Percentiles rank a stretch among this genome's conserved stretches.
phyloP scores from a whole-genome alignment of 2,329 filamentous ascomycete species.

The Calonectria multiphialidica region DNA sequence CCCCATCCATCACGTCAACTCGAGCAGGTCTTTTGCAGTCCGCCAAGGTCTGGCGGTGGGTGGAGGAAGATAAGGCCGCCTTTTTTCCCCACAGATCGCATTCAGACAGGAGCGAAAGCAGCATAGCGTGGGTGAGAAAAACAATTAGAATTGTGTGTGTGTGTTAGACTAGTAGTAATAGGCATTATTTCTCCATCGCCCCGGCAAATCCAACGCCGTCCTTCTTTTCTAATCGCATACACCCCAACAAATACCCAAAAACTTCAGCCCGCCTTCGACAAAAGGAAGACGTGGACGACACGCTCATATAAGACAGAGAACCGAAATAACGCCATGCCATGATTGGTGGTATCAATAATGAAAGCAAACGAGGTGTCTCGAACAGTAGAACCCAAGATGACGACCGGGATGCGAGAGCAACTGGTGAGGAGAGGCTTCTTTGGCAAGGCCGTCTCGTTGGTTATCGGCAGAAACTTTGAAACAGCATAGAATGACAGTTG shows the following conservation, averaged over 20 bases:
- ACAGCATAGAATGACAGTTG: conserved; percentile 25
- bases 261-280: conserved; percentile 1
- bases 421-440: conserved; percentile 38
- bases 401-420: background rate
- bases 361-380: conserved; percentile 16
- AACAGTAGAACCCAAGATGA: conserved; percentile 13
- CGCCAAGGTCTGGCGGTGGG: conserved; percentile 4
- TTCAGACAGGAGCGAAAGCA: background rate
- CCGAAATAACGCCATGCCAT: conserved; percentile 45
- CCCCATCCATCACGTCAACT: conserved; percentile 18
- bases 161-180: conserved; percentile 26
- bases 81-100: background rate
- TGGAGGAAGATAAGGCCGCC: conserved; percentile 10
- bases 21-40: background rate
- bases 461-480: conserved; percentile 41
- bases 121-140: background rate
- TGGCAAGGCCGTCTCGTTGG: conserved; percentile 42
- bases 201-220: conserved; percentile 24
- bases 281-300: conserved; percentile 3
- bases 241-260: conserved; percentile 17
- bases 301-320: conserved; percentile 25
- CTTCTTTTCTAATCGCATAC: conserved; percentile 5
- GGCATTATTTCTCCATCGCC: conserved; percentile 12
- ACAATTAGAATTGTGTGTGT: conserved; percentile 26
- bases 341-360: conserved; percentile 44